These are phyloP conservation scores for Talaromyces rugulosus DNA, from an alignment of 2,329 filamentous ascomycete species.

Conservation along the genomic window DNA sequence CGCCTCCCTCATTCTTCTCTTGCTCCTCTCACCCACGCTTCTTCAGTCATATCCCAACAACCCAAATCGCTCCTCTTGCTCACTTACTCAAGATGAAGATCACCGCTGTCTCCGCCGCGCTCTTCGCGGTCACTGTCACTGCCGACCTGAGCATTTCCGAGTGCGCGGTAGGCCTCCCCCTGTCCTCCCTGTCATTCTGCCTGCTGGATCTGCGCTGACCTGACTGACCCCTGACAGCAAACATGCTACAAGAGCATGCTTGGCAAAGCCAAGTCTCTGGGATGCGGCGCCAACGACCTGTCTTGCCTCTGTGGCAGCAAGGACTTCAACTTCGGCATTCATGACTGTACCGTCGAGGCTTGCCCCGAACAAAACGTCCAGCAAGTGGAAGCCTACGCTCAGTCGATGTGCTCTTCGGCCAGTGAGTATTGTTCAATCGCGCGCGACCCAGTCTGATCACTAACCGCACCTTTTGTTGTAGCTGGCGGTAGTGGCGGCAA, in stretches of 20 bases:
- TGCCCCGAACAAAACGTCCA: slow-evolving; percentile 37
- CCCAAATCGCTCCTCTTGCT: neutral
- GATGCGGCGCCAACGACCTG: slow-evolving; percentile 34
- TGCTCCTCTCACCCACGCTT: neutral
- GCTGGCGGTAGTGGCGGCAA: slow-evolving; percentile 1
- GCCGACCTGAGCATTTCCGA: slow-evolving; percentile 3
- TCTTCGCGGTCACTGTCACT: slow-evolving; percentile 6
- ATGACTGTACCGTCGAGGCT: slow-evolving; percentile 43
- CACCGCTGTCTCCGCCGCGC: slow-evolving; percentile 1
- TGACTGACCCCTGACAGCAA: slow-evolving; percentile 24
- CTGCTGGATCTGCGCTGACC: neutral
- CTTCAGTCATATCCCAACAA: neutral
- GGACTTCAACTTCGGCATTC: slow-evolving; percentile 43
- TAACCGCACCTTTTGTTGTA: neutral
- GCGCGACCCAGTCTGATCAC: neutral
- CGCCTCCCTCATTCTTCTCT: neutral
- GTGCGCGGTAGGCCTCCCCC: slow-evolving; percentile 4
- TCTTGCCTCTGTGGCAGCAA: slow-evolving; percentile 37
- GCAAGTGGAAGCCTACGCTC: slow-evolving; percentile 29
- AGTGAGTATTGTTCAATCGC: slow-evolving; percentile 4
- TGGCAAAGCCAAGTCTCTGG: slow-evolving; percentile 33
- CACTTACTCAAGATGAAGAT: slow-evolving; percentile 7
- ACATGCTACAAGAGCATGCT: slow-evolving; percentile 45
- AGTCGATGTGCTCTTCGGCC: slow-evolving; percentile 32
- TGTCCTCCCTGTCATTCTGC: neutral